Evolutionary conservation across 805 yeast genomes (phyloP), one percentile per base, ranked within the genome.

Genomic region (Kodamaea laetipori): DNA sequence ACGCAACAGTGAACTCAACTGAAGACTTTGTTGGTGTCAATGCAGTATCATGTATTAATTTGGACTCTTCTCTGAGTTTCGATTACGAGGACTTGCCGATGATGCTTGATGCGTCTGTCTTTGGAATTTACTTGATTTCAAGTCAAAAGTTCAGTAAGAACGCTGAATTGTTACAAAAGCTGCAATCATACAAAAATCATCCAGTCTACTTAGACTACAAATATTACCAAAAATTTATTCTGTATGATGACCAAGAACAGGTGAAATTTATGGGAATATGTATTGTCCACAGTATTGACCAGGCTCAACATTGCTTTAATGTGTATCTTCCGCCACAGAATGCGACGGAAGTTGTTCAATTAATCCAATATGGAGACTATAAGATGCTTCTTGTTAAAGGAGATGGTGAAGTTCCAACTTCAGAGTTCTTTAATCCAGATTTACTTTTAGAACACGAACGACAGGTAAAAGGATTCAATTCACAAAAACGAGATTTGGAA

Each of bases 201-300:
- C 61, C 65, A 2, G 28, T 48, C 3, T 60, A 56, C 43, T 27
- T 64, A 26, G 48, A 59, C 34, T 47, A 54, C 10, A 30, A 53
- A 2, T 43, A 51, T 4, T 50, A 51, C 4, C 53, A 47, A 12
- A 8, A 21, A 6, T 9, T 40, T 4, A 13, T 36, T 4, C 13
- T 25, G 11, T 21, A 36, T 9, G 23, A 17, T 8, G 42, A 23
- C 5, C 21, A 32, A 13, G 27, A 24, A 8, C 18, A 21, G 16
- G 37, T 32, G 11, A 30, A 16, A 2, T 80, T 76, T 47, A 50
- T 71, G 13, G 83, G 86, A 0, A 60, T 84, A 25, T 81, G 77
- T 1, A 66, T 87, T 38, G 69, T 88, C 0, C 96, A 89, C 55
- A 84, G 92, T 1, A 62, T 87, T 9, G 75, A 82, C 50, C 45